Base-by-base conservation (phyloP, 2,329 filamentous ascomycete genomes). In the Trichoderma oligosporum region DNA sequence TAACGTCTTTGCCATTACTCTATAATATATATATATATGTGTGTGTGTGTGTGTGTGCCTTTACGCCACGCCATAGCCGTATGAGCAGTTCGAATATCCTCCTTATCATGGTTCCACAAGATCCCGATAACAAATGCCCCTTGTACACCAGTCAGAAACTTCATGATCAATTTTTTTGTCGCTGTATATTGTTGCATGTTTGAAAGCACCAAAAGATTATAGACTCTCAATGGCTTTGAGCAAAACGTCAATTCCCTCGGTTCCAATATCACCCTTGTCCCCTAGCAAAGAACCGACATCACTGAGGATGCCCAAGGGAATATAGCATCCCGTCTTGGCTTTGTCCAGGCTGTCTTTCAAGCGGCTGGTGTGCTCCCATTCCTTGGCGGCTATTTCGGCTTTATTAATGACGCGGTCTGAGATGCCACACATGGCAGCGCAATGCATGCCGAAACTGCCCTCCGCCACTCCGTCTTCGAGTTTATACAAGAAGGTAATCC, bases 371-470 rank as follows among this genome's bases (percentile, higher is more conserved):
- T 97, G 91, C 75, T 99, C 94, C 91, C 94, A 97, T 66, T 91
- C 89, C 64, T 81, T 85, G 1, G 94, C 94, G 5, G 94, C 94
- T 20, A 86, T 83, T 72, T 99, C 94, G 0, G 94, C 94, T 20
- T 88, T 78, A 68, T 92, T 86, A 61, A 99, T 91, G 14, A 99
- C 85, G 56, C 86, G 86, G 42, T 78, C 78, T 0, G 91, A 84
- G 62, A 99, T 97, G 1, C 94, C 94, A 66, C 94, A 99, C 94
- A 99, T 99, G 60, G 91, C 87, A 1, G 94, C 94, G 69, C 94
- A 99, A 72, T 99, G 94, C 94, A 99, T 99, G 66, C 94, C 94
- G 68, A 97, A 99, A 67, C 90, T 96, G 14, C 94, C 94, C 72
- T 97, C 92, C 0, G 94, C 94, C 8, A 97, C 91, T 1, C 94